Percentiles rank a stretch among this genome's conserved stretches.
Evolutionary conservation across 148 eudicot species (phyloP).

Genomic region (Persicaria tinctoria): DNA sequence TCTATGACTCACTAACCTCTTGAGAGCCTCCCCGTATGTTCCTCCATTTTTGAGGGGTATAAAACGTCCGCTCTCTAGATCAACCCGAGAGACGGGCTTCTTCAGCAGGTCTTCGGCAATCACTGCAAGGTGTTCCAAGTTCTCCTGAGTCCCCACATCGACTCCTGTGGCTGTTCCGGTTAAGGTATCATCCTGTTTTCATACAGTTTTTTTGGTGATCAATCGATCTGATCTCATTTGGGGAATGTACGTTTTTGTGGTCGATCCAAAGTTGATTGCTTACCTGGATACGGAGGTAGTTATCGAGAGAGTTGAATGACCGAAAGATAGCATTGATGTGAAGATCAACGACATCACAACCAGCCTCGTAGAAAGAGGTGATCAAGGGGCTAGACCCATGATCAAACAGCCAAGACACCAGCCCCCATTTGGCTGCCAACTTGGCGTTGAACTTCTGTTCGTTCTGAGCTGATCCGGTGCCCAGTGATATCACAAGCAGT

Average conservation of each 20-base stretch:
- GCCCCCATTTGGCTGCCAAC: slow-evolving; percentile 11
- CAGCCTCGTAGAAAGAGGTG: slow-evolving; percentile 11
- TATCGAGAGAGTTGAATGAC: neutral
- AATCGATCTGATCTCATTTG: neutral
- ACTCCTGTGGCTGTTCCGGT: neutral
- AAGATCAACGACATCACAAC: slow-evolving; percentile 7
- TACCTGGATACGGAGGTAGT: slow-evolving; percentile 12
- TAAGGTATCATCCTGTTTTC: slow-evolving; percentile 2
- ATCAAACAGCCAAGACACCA: slow-evolving; percentile 4
- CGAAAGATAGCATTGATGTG: neutral
- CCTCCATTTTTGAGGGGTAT: slow-evolving; percentile 4
- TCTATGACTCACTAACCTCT: neutral
- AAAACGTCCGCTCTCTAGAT: slow-evolving; percentile 6
- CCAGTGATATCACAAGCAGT: slow-evolving; percentile 7
- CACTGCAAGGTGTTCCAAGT: neutral
- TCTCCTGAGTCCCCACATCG: neutral
- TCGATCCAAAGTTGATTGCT: neutral
- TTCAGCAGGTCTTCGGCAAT: neutral
- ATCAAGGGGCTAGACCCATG: slow-evolving; percentile 11
- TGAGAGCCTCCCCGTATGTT: slow-evolving; percentile 3
- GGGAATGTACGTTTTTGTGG: neutral
- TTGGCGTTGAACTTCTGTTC: slow-evolving; percentile 3
- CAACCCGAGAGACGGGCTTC: slow-evolving; percentile 9
- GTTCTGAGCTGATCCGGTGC: slow-evolving; percentile 9
- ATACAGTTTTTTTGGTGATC: neutral